Base-by-base conservation (phyloP, 2,329 filamentous ascomycete genomes). In the Helotiales sp. region DNA sequence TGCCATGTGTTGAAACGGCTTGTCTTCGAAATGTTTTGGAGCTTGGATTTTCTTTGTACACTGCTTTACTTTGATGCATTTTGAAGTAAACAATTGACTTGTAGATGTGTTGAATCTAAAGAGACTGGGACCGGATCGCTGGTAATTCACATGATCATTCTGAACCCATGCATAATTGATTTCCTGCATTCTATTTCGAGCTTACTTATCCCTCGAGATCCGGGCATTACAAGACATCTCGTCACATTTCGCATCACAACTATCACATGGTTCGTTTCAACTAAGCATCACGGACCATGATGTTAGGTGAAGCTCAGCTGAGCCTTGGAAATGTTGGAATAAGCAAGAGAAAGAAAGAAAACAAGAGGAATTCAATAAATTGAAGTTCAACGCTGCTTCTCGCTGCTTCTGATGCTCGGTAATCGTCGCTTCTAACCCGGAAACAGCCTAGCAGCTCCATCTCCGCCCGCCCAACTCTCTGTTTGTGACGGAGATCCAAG, bases 381-480 rank as follows among this genome's bases (percentile, higher is more conserved):
- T 37, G 52, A 37, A 8, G 45, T n/a, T 26, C 10, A 22, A 7
- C 26, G 28, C 47, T 64, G 32, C 32, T 65, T 65, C 54, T 65
- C 45, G 58, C 55, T 58, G 61, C 67, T 69, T 69, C 66, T 58
- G 26, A 60, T 63, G 68, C 55, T 65, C 62, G 61, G 63, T 63
- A 60, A 69, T 47, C 58, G 10, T 49, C 24, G 20, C 57, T 60
- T 6, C 30, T 22, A 32, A 30, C 15, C 49, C 45, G 47, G 50
- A 58, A 61, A 37, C 22, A 22, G 40, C 57, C 26, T 30, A 47
- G 34, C 17, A 45, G 5, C 11, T 13, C 20, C 22, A 40, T 40
- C 15, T 8, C 24, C 10, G 10, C 37, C 57, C 57, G 57, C 37
- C 32, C 34, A 17, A 28, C 32, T 24, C 20, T 32, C 54, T 40